Evolutionary conservation across 306 rosid genomes (phyloP), one percentile per base, ranked within the genome.

Genomic region (Acmispon strigosus): DNA sequence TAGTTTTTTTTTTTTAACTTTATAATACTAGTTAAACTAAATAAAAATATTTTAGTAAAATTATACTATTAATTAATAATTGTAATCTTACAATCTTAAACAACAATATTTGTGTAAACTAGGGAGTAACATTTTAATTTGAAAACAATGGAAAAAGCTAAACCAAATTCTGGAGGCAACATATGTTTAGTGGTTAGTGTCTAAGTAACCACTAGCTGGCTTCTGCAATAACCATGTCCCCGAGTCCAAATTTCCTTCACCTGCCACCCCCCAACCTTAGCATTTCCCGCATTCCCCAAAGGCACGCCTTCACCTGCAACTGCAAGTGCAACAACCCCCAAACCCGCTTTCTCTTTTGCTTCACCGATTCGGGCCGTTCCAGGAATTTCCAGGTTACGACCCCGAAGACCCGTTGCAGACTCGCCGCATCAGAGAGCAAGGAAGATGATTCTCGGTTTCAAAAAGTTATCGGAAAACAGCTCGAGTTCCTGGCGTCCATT

Each of bases 401-500:
- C 18, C 20, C 63, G 54, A 27, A 55, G 22, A 15, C 42, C 47
- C 54, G 13, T 44, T 54, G 36, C 72, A 72, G 8, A 10, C 19
- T 58, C 27, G 41, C 10, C 9, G 71, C 36, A 19, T 27, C 77
- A 3, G 45, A 48, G 64, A 54, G 43, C 14, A 44, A 24, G 9
- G 69, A 58, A 14, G 42, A 41, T 29, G 61, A 13, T 37, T 36
- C 72, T 19, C 58, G 47, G 19, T 73, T 54, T 15, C 53, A 62
- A 8, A 66, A 59, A 18, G 37, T 22, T 13, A 0, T 45, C 59
- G 11, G 66, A 34, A 76, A 75, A 78, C 10, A 60, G 69, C 57
- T 67, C 14, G 55, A 52, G 2, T 42, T 59, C 54, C 47, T 52
- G 13, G 9, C 44, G 2, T 75, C 81, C 16, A 49, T 79, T 66